Conservation (phyloP, 1,284 basidiomycete genomes). For the Sporisorium graminicola region DNA sequence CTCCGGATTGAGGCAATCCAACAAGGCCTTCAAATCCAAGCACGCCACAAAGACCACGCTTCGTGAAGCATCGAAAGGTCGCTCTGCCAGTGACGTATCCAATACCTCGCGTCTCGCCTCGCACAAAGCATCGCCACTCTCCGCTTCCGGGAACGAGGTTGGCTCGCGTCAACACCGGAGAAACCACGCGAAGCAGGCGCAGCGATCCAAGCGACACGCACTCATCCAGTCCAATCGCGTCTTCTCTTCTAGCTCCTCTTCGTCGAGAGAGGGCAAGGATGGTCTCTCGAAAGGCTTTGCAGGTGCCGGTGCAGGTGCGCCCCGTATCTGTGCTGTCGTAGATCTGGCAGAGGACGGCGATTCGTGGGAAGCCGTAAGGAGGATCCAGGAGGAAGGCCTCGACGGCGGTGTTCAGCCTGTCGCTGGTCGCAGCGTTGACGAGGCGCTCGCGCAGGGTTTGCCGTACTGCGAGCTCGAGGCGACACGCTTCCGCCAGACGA, state of each 20-base stretch:
- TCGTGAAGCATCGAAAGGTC: slow-evolving; percentile 61
- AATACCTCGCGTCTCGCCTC: slow-evolving; percentile 36
- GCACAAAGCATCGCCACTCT: slow-evolving; percentile 57
- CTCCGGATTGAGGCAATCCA: slow-evolving; percentile 62
- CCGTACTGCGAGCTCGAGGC: slow-evolving; percentile 71
- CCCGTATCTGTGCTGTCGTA: slow-evolving; percentile 82
- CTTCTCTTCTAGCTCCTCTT: slow-evolving; percentile 35
- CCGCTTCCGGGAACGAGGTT: slow-evolving; percentile 50
- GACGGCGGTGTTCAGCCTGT: slow-evolving; percentile 71
- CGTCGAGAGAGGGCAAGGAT: slow-evolving; percentile 35
- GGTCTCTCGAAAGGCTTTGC: slow-evolving; percentile 73
- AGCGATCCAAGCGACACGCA: slow-evolving; percentile 62
- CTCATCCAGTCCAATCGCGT: slow-evolving; percentile 61
- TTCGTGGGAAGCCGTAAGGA: slow-evolving; percentile 73
- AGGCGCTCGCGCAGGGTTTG: slow-evolving; percentile 32
- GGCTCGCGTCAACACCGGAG: slow-evolving; percentile 59
- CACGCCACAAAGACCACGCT: slow-evolving; percentile 65
- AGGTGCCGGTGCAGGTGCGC: slow-evolving; percentile 76
- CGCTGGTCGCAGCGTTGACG: slow-evolving; percentile 53
- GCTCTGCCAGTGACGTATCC: slow-evolving; percentile 28
- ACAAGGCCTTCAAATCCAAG: slow-evolving; percentile 68
- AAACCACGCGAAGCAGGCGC: slow-evolving; percentile 64
- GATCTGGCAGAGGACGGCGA: slow-evolving; percentile 80
- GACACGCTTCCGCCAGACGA: slow-evolving; percentile 86
- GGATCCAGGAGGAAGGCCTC: slow-evolving; percentile 79